phyloP scores from a whole-genome alignment of 2,329 filamentous ascomycete species.

The Fonsecaea multimorphosa region DNA sequence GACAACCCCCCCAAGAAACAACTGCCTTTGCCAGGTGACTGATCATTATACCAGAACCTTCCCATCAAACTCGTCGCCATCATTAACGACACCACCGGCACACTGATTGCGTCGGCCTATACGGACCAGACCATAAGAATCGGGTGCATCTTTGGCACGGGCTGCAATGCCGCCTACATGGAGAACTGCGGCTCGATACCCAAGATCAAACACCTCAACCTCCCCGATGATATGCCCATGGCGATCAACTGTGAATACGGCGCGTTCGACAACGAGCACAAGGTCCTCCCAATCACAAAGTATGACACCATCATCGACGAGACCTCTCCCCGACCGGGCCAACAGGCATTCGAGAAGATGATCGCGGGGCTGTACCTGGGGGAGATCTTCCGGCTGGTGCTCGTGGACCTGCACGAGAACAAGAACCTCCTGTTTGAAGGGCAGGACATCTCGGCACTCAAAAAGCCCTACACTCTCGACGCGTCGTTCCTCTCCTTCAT shows the following conservation, averaged over 20 bases:
- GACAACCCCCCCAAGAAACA: slow-evolving; percentile 12
- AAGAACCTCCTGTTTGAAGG: slow-evolving; percentile 78
- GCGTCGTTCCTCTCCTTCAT: slow-evolving; percentile 91
- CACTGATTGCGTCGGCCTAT: slow-evolving; percentile 93
- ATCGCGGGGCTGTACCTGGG: slow-evolving; percentile 93
- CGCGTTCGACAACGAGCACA: slow-evolving; percentile 92
- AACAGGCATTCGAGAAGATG: slow-evolving; percentile 98
- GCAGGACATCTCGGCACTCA: slow-evolving; percentile 79
- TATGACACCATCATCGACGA: slow-evolving; percentile 90
- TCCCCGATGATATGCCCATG: slow-evolving; percentile 82
- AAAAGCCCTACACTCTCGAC: slow-evolving; percentile 87
- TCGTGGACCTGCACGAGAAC: slow-evolving; percentile 84
- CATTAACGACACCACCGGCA: slow-evolving; percentile 98
- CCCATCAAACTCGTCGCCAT: slow-evolving; percentile 85
- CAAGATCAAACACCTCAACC: slow-evolving; percentile 89
- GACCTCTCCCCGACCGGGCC: slow-evolving; percentile 87
- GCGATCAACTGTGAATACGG: slow-evolving; percentile 99
- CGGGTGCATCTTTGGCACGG: slow-evolving; percentile 97
- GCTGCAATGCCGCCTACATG: slow-evolving; percentile 98
- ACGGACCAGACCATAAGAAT: slow-evolving; percentile 93
- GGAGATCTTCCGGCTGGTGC: slow-evolving; percentile 87
- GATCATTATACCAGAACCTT: slow-evolving; percentile 32
- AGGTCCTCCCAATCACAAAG: slow-evolving; percentile 80
- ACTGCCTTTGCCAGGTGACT: slow-evolving; percentile 10
- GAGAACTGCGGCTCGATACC: slow-evolving; percentile 88